Percentiles rank a stretch among this genome's conserved stretches.
Conservation (phyloP, 192 early-diverging fungal species). For the Rhizophlyctis rosea region DNA sequence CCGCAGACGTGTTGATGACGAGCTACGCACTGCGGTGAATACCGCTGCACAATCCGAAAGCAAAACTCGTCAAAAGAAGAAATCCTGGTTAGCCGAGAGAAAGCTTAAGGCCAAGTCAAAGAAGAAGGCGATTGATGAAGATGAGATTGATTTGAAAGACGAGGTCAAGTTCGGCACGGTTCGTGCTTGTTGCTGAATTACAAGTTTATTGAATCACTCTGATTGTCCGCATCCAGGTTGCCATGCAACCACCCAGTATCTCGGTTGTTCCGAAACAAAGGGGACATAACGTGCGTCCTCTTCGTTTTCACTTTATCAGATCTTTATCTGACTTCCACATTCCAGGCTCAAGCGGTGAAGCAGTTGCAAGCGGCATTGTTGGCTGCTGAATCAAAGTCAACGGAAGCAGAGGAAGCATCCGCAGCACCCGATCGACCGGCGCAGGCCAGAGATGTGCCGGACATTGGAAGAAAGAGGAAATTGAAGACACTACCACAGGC, state of each 20-base stretch:
- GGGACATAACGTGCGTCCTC: constrained; percentile 14
- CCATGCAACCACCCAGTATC: constrained; percentile 23
- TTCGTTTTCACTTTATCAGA: too few relatives aligned
- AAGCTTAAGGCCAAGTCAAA: constrained; percentile 10
- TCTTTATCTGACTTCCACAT: background rate
- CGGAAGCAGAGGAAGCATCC: background rate
- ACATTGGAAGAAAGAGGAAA: constrained; percentile 28
- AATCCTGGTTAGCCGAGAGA: constrained; percentile 11
- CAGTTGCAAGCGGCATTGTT: background rate
- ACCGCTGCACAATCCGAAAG: constrained; percentile 14
- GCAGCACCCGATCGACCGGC: background rate
- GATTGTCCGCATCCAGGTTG: constrained; percentile 1
- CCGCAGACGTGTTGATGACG: constrained; percentile 20
- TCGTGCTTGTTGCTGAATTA: background rate
- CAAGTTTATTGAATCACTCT: background rate
- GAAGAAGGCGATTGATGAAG: background rate
- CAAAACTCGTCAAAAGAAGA: constrained; percentile 25
- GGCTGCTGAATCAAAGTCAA: background rate
- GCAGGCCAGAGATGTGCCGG: background rate
- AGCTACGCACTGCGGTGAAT: constrained; percentile 12
- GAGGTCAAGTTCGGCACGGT: constrained; percentile 23
- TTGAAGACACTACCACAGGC: constrained; percentile 28
- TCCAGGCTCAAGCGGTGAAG: background rate
- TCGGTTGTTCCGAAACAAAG: constrained; percentile 25
- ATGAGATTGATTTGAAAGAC: constrained; percentile 14